These are phyloP conservation scores for Gentiana straminea DNA, from an alignment of 257 asterid species.

Conservation along the genomic window DNA sequence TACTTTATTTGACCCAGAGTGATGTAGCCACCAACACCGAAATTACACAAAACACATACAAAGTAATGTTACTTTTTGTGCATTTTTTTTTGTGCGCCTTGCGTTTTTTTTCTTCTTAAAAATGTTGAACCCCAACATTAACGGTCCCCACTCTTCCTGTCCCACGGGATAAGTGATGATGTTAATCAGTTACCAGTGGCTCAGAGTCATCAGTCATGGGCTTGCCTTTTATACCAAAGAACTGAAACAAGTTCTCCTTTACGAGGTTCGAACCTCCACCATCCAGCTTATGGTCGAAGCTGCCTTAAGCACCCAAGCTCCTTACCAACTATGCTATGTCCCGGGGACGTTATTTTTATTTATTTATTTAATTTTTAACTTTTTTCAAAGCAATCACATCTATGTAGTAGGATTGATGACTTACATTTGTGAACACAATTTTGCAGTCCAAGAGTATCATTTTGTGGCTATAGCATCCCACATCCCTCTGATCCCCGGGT, in stretches of 20 bases:
- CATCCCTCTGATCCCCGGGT: conserved; percentile 93
- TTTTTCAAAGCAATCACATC: too few species aligned
- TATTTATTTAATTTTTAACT: too few species aligned
- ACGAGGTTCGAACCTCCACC: too few species aligned
- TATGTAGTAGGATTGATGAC: not conserved
- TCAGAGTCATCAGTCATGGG: too few species aligned
- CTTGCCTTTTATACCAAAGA: too few species aligned
- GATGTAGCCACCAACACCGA: not conserved
- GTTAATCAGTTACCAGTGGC: too few species aligned
- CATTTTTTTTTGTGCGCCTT: not conserved
- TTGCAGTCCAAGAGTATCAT: conserved; percentile 77
- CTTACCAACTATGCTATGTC: too few species aligned
- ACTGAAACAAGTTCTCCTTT: too few species aligned
- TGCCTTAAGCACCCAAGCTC: too few species aligned
- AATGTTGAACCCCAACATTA: not conserved
- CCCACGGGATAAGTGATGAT: conserved; percentile 31
- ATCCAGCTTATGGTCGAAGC: too few species aligned
- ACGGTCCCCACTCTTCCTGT: conserved; percentile 30
- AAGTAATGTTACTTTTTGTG: not conserved
- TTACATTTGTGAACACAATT: not conserved
- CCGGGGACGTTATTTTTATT: too few species aligned
- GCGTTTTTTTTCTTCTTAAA: not conserved
- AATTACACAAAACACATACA: too few species aligned
- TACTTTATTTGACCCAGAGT: not conserved
- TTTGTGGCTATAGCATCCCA: conserved; percentile 92